Conservation (phyloP, 163 green algal genomes). For the Prototheca wickerhamii region DNA sequence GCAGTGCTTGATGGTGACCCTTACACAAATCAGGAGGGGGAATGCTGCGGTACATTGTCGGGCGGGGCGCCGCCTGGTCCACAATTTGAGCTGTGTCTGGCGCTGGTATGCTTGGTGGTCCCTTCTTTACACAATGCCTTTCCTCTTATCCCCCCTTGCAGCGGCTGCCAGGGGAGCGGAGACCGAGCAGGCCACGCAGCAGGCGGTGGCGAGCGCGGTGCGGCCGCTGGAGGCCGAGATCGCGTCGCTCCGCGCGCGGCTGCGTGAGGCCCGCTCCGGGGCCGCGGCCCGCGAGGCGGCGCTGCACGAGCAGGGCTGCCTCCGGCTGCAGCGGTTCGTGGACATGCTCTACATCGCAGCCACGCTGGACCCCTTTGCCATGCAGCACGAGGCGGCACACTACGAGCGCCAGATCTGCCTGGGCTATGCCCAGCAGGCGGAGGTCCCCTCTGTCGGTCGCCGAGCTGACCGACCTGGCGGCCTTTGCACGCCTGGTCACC, state of each 20-base stretch:
- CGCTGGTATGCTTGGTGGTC: too few relatives aligned
- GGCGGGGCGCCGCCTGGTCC: too few relatives aligned
- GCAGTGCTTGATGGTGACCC: too few relatives aligned
- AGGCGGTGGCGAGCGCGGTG: neutral
- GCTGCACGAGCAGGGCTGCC: constrained; percentile 4
- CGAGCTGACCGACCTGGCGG: constrained; percentile 12
- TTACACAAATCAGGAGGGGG: too few relatives aligned
- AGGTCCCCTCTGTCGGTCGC: neutral
- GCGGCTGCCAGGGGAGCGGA: too few relatives aligned
- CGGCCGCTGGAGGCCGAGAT: constrained; percentile 1
- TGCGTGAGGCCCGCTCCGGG: neutral
- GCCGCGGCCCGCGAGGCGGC: neutral
- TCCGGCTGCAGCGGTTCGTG: constrained; percentile 19
- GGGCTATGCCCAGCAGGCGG: neutral
- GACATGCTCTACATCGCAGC: constrained; percentile 28
- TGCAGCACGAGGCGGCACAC: constrained; percentile 1
- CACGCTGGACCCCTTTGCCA: constrained; percentile 1
- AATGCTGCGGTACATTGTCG: too few relatives aligned
- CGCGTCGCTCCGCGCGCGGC: neutral
- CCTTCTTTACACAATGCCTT: too few relatives aligned
- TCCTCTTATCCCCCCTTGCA: too few relatives aligned
- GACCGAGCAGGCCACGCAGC: too few relatives aligned
- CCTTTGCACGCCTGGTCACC: constrained; percentile 10
- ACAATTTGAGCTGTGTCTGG: too few relatives aligned
- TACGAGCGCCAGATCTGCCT: constrained; percentile 3